Conservation (phyloP, 495 filamentous ascomycete species). For the Xylaria acuta region DNA sequence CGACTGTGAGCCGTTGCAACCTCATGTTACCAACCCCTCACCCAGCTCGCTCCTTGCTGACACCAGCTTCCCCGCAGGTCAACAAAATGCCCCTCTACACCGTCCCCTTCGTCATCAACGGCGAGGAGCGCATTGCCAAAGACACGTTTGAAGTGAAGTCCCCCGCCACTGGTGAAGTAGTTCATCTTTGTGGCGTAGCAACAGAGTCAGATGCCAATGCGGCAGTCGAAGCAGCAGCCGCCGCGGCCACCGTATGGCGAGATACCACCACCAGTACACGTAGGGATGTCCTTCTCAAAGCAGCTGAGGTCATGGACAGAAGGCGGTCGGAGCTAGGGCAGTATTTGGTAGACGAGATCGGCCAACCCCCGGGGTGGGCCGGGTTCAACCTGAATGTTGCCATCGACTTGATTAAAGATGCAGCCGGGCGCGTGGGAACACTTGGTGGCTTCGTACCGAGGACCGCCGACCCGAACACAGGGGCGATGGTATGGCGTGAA, state of each 20-base stretch:
- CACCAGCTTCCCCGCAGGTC: conserved; percentile 19
- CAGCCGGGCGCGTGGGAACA: conserved; percentile 68
- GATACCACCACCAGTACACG: conserved; percentile 65
- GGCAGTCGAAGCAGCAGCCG: conserved; percentile 69
- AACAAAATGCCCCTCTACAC: conserved; percentile 40
- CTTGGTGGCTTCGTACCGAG: conserved; percentile 69
- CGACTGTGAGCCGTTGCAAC: neutral
- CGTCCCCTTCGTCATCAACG: conserved; percentile 76
- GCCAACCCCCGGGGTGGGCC: conserved; percentile 58
- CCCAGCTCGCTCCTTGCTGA: neutral
- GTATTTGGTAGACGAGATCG: conserved; percentile 75
- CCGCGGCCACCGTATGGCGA: conserved; percentile 75
- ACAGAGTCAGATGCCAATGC: conserved; percentile 64
- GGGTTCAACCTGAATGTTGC: conserved; percentile 68
- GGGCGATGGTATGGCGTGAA: conserved; percentile 78
- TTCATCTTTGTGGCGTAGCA: conserved; percentile 68
- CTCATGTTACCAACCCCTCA: conserved; percentile 12
- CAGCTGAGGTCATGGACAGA: conserved; percentile 68
- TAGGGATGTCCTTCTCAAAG: conserved; percentile 74
- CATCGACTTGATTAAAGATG: conserved; percentile 69
- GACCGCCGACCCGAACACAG: conserved; percentile 57
- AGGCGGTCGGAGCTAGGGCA: conserved; percentile 67
- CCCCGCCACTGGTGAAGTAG: conserved; percentile 65
- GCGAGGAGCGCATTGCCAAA: conserved; percentile 65
- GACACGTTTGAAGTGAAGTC: conserved; percentile 70